Evolutionary conservation across 1,284 basidiomycete genomes (phyloP).

Genomic region (Ceratobasidium sp.): DNA sequence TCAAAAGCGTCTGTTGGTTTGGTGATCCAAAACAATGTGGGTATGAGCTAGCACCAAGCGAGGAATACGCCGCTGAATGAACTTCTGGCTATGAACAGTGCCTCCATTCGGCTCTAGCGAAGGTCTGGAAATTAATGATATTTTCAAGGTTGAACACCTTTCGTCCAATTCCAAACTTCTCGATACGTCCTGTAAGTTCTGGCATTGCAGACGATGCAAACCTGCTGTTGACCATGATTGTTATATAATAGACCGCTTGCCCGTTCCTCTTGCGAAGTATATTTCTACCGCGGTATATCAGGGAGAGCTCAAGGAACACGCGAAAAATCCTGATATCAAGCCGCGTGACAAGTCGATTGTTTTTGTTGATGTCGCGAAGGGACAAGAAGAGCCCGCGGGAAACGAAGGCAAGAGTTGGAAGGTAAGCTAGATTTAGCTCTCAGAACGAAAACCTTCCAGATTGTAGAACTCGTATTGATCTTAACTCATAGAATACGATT

Average conservation of each 20-base stretch:
- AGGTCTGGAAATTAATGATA: conserved; percentile 59
- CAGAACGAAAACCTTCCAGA: conserved; percentile 46
- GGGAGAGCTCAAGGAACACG: conserved; percentile 61
- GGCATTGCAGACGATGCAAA: too few relatives aligned
- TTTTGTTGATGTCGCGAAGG: conserved; percentile 67
- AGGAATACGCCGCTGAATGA: neutral
- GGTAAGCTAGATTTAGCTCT: conserved; percentile 56
- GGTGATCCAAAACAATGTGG: conserved; percentile 82
- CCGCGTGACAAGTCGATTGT: conserved; percentile 1
- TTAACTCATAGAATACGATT: conserved; percentile 63
- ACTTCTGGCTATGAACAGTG: conserved; percentile 58
- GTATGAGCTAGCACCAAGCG: conserved; percentile 50
- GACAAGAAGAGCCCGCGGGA: conserved; percentile 58
- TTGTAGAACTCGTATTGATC: neutral
- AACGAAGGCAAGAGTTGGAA: conserved; percentile 65
- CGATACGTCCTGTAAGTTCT: conserved; percentile 51
- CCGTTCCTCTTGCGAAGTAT: conserved; percentile 76
- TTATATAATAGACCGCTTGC: conserved; percentile 75
- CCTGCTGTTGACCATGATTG: too few relatives aligned
- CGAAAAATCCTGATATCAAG: conserved; percentile 34
- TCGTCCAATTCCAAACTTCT: conserved; percentile 57
- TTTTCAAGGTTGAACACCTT: conserved; percentile 66
- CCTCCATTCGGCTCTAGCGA: conserved; percentile 66
- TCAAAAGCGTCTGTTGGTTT: conserved; percentile 77
- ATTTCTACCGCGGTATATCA: conserved; percentile 77